These are phyloP conservation scores for Penicillium coffeae DNA, from an alignment of 495 filamentous ascomycete genomes.

Conservation along the genomic window DNA sequence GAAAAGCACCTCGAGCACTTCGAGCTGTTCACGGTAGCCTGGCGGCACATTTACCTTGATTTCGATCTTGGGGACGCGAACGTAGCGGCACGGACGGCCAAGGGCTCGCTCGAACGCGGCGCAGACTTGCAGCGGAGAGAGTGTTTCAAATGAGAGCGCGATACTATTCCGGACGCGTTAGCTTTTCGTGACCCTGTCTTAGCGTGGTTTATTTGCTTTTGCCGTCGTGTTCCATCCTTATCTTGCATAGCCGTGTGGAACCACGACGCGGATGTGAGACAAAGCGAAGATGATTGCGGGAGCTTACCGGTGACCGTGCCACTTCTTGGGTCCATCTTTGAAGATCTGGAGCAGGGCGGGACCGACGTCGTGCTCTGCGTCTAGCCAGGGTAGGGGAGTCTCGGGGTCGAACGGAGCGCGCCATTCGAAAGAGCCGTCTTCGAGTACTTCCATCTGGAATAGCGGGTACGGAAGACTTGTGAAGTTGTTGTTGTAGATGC, in stretches of 20 bases:
- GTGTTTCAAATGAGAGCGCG: slow-evolving; percentile 85
- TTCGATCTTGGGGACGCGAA: slow-evolving; percentile 67
- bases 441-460: slow-evolving; percentile 84
- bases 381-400: slow-evolving; percentile 88
- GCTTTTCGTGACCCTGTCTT: too few relatives aligned
- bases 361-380: slow-evolving; percentile 94
- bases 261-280: background rate
- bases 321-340: slow-evolving; percentile 85
- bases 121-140: slow-evolving; percentile 81
- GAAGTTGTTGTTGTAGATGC: slow-evolving; percentile 99
- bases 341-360: slow-evolving; percentile 93
- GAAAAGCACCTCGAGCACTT: slow-evolving; percentile 62
- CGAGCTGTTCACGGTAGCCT: slow-evolving; percentile 87
- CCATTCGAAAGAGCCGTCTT: slow-evolving; percentile 87
- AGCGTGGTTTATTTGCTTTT: background rate
- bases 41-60: slow-evolving; percentile 80
- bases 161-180: too few relatives aligned
- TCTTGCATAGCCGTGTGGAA: background rate
- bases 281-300: slow-evolving; percentile 3
- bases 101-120: slow-evolving; percentile 73
- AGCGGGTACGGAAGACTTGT: slow-evolving; percentile 88
- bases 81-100: slow-evolving; percentile 71
- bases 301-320: slow-evolving; percentile 72
- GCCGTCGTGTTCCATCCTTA: background rate
- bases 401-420: slow-evolving; percentile 90